These are phyloP conservation scores for Niebla homalea DNA, from an alignment of 495 filamentous ascomycete species.

Conservation along the genomic window DNA sequence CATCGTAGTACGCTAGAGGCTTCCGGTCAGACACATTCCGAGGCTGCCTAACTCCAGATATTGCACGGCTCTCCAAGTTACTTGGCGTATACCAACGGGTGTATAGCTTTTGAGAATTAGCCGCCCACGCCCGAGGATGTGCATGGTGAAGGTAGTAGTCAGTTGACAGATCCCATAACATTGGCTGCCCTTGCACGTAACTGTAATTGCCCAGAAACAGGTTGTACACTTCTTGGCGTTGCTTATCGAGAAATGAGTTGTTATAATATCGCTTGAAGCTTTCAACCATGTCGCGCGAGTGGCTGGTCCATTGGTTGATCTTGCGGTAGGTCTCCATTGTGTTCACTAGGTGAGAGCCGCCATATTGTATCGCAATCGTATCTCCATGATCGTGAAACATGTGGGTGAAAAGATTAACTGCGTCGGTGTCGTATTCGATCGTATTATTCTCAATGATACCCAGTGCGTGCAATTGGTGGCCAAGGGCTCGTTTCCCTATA, in stretches of 20 bases:
- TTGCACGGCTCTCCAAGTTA: slow-evolving; percentile 46
- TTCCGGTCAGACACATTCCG: slow-evolving; percentile 33
- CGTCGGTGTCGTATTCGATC: slow-evolving; percentile 88
- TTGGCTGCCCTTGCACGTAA: slow-evolving; percentile 77
- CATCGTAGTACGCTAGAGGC: slow-evolving; percentile 61
- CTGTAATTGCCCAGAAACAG: slow-evolving; percentile 96
- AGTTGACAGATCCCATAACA: slow-evolving; percentile 92
- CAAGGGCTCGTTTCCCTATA: slow-evolving; percentile 88
- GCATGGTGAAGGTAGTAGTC: slow-evolving; percentile 95
- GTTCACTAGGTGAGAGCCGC: slow-evolving; percentile 93
- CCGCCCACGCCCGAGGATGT: slow-evolving; percentile 59
- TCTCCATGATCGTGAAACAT: slow-evolving; percentile 98
- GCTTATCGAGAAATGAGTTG: slow-evolving; percentile 92
- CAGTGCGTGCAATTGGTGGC: slow-evolving; percentile 83
- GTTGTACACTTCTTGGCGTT: slow-evolving; percentile 95
- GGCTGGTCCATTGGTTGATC: slow-evolving; percentile 96
- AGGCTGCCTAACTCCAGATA: slow-evolving; percentile 35
- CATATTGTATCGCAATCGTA: slow-evolving; percentile 94
- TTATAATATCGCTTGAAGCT: slow-evolving; percentile 99
- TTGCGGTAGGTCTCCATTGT: slow-evolving; percentile 98
- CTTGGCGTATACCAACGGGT: slow-evolving; percentile 81
- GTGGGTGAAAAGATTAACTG: slow-evolving; percentile 87
- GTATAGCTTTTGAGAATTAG: slow-evolving; percentile 52
- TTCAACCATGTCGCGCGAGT: slow-evolving; percentile 96
- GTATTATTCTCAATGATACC: slow-evolving; percentile 69